These are phyloP conservation scores for Termitomyces sp. DNA, from an alignment of 1,284 basidiomycete species.

Conservation along the genomic window DNA sequence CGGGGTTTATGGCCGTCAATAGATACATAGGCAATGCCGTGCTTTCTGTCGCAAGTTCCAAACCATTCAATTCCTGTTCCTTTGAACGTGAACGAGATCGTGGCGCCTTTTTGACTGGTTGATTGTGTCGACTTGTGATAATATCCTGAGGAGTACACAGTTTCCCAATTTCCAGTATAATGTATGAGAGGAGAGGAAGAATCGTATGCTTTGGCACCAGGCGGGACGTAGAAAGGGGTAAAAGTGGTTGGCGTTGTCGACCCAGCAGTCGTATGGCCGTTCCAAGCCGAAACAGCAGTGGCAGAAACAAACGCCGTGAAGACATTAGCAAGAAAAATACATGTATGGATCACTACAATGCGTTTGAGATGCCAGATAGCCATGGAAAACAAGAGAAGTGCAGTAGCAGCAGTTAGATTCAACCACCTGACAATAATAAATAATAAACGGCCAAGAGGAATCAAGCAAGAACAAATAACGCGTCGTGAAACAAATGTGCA, in stretches of 20 bases:
- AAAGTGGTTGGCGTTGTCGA: slow-evolving; percentile 44
- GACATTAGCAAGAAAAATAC: slow-evolving; percentile 9
- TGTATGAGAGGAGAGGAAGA: slow-evolving; percentile 58
- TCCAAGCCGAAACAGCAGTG: slow-evolving; percentile 51
- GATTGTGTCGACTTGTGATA: slow-evolving; percentile 46
- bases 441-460: too few relatives aligned
- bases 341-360: slow-evolving; percentile 1
- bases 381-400: slow-evolving; percentile 9
- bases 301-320: slow-evolving; percentile 13
- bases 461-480: slow-evolving; percentile 12
- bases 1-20: slow-evolving; percentile 49
- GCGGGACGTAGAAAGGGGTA: slow-evolving; percentile 65
- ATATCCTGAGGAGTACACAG: slow-evolving; percentile 46
- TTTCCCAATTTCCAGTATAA: slow-evolving; percentile 56
- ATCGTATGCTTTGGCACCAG: slow-evolving; percentile 65
- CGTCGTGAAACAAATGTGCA: neutral
- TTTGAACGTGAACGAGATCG: slow-evolving; percentile 52
- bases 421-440: neutral
- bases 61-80: slow-evolving; percentile 77
- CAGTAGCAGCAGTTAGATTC: neutral
- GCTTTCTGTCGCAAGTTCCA: slow-evolving; percentile 48
- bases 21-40: slow-evolving; percentile 53
- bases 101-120: slow-evolving; percentile 45
- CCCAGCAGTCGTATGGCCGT: slow-evolving; percentile 51
- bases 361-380: slow-evolving; percentile 5